Evolutionary conservation across 2,329 filamentous ascomycete species (phyloP), one percentile per base, ranked within the genome.

Genomic region (Calonectria naviculata): DNA sequence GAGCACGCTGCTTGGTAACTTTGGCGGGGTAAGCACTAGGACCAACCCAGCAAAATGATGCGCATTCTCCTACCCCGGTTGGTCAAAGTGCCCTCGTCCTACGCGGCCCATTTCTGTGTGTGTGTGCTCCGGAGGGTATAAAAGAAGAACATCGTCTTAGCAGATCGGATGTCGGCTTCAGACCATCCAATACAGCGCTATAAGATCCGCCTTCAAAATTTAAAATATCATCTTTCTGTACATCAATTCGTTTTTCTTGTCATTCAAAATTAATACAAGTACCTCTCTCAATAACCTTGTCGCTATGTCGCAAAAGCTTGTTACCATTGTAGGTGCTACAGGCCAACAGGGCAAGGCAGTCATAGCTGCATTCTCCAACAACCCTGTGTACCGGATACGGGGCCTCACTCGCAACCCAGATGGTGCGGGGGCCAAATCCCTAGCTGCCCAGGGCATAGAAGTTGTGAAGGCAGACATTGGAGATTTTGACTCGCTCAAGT

Each of bases 381-480:
- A 62, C 6, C 58, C 58, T 10, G 21, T 24, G 3, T 62, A 62
- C n/a, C 38, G 41, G 24, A 62, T 62, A 26, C 44, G 65, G 17
- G 65, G 65, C 2, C 26, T 52, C n/a, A 67, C 65, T 8, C 65
- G 65, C 19, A 60, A 67, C 26, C 65, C 56, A 4, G 21, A 38
- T n/a, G 49, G 56, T 9, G 31, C 24, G 24, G n/a, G 24, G 15
- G 44, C 54, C 1, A 36, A 67, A 13, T 24, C 34, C 19, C 46
- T 58, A 17, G 26, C 26, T 3, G 26, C 56, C 13, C 56, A 67
- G 34, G 65, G 65, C 9, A 47, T 67, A 2, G 65, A 67, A 24
- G 31, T 67, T 24, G 44, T 61, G 7, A 62, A 67, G n/a, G 65
- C 65, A 4, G 65, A 67, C 34, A 19, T 67, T 15, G 56, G 46